These are phyloP conservation scores for Pythium dissimile DNA, from an alignment of 352 stramenopile genomes.

Conservation along the genomic window DNA sequence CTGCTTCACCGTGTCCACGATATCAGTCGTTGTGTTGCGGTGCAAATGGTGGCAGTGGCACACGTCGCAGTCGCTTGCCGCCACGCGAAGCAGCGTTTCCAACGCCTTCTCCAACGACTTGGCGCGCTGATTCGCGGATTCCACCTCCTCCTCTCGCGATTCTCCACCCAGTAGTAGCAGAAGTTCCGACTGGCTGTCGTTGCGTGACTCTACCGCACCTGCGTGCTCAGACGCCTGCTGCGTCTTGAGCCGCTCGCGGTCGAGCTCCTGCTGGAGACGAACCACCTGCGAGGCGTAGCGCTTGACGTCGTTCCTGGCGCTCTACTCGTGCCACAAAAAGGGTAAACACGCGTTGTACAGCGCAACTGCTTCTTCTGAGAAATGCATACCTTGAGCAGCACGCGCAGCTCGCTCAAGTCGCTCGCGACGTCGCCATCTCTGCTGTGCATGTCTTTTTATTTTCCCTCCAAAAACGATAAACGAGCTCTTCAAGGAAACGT, in stretches of 20 bases:
- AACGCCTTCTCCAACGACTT: constrained; percentile 1
- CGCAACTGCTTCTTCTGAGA: background rate
- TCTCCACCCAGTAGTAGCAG: background rate
- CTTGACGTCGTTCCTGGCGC: constrained; percentile 24
- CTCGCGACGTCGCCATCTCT: background rate
- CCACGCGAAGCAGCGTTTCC: background rate
- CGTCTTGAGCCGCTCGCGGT: constrained; percentile 9
- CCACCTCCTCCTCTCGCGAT: background rate
- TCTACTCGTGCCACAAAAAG: constrained; percentile 5
- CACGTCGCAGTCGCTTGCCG: constrained; percentile 4
- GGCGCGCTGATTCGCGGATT: background rate
- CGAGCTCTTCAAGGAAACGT: background rate
- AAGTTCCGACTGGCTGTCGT: too few relatives aligned
- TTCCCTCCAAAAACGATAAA: background rate
- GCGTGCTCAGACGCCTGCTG: too few relatives aligned
- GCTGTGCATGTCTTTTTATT: background rate
- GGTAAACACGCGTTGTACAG: background rate
- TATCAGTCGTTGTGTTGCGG: background rate
- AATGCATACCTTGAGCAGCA: constrained; percentile 7
- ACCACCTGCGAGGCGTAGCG: constrained; percentile 23
- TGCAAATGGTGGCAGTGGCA: constrained; percentile 8
- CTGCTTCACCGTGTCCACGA: background rate
- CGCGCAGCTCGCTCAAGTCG: constrained; percentile 16
- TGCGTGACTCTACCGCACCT: too few relatives aligned
- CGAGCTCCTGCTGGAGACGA: constrained; percentile 22